Evolutionary conservation across 2,329 filamentous ascomycete genomes (phyloP).

Genomic region (Leptographium lundbergii): DNA sequence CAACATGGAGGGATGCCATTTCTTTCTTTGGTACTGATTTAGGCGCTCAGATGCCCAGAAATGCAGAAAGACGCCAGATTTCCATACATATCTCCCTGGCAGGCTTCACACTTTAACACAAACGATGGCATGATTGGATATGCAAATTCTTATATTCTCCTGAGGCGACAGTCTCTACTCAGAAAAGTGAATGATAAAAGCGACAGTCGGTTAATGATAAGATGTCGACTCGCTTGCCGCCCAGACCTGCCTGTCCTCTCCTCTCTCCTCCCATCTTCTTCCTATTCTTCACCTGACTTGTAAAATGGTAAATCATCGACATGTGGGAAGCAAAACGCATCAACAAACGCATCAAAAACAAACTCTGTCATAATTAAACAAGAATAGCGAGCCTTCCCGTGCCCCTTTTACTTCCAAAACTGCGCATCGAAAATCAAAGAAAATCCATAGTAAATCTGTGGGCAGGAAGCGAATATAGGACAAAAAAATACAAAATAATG

Average conservation of each 20-base stretch:
- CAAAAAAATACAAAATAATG: neutral
- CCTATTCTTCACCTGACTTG: neutral
- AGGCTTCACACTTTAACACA: neutral
- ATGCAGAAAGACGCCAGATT: neutral
- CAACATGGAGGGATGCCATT: neutral
- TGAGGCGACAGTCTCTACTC: neutral
- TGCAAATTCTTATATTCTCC: neutral
- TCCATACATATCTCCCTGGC: neutral
- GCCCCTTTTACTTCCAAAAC: constrained; percentile 6
- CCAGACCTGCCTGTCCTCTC: too few species aligned
- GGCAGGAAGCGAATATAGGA: neutral
- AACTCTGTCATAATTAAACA: constrained; percentile 9
- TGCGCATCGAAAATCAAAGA: neutral
- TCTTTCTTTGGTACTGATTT: too few species aligned
- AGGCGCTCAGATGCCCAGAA: neutral
- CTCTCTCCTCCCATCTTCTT: too few species aligned
- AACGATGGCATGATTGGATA: neutral
- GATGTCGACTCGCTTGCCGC: too few species aligned
- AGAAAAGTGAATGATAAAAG: neutral
- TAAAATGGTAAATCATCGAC: neutral
- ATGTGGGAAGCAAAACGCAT: neutral
- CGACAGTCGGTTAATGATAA: too few species aligned
- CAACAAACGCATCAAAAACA: neutral
- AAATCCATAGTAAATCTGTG: neutral
- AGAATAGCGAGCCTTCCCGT: constrained; percentile 9